Evolutionary conservation across 2,329 filamentous ascomycete genomes (phyloP).

Genomic region (Hortaea werneckii): DNA sequence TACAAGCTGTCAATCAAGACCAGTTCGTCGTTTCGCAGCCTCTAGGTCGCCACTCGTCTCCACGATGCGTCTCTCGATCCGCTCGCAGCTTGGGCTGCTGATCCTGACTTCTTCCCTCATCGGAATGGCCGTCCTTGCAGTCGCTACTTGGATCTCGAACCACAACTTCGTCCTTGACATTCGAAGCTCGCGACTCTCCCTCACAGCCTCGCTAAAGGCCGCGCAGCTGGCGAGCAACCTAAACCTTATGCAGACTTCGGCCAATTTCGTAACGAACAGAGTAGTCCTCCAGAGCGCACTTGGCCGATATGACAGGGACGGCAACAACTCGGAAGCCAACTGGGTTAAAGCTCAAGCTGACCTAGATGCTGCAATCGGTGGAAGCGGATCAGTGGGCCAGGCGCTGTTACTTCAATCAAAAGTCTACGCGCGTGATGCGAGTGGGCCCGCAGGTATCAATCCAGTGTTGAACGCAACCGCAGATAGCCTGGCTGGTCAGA

Average conservation of each 20-base stretch:
- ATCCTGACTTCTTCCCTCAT: slow-evolving; percentile 66
- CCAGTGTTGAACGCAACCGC: slow-evolving; percentile 58
- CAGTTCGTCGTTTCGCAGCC: background rate
- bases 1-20: background rate
- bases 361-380: slow-evolving; percentile 60
- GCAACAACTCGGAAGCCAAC: slow-evolving; percentile 47
- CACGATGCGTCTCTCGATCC: slow-evolving; percentile 72
- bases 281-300: slow-evolving; percentile 45
- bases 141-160: slow-evolving; percentile 59
- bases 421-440: slow-evolving; percentile 61
- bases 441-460: slow-evolving; percentile 38
- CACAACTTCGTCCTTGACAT: slow-evolving; percentile 51
- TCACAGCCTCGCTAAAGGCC: slow-evolving; percentile 80
- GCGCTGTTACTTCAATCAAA: slow-evolving; percentile 56
- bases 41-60: background rate
- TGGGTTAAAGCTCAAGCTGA: slow-evolving; percentile 56
- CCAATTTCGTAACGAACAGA: slow-evolving; percentile 58
- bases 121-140: slow-evolving; percentile 65
- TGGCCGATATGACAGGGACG: slow-evolving; percentile 40
- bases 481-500: slow-evolving; percentile 33
- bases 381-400: slow-evolving; percentile 33
- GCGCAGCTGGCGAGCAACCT: slow-evolving; percentile 71
- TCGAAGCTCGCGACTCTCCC: slow-evolving; percentile 48
- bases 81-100: slow-evolving; percentile 73
- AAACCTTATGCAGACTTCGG: slow-evolving; percentile 65